Percentiles rank a stretch among this genome's conserved stretches.
These are phyloP conservation scores for Leishmania tarentolae DNA, from an alignment of 208 protist species.

Conservation along the genomic window DNA sequence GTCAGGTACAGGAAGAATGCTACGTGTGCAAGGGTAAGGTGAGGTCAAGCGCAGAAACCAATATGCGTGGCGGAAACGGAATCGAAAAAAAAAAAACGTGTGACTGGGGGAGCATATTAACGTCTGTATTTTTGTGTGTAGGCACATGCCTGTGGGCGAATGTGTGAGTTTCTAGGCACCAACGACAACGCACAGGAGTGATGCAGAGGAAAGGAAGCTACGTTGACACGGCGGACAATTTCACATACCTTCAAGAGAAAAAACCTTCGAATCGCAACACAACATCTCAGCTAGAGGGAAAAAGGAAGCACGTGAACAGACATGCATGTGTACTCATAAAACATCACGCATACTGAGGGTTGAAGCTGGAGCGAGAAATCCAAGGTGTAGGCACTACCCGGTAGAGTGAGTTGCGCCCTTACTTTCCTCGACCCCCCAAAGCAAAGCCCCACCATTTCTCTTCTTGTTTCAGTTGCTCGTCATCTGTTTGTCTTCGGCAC, in stretches of 20 bases:
- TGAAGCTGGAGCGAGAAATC: neutral
- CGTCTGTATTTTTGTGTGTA: no score
- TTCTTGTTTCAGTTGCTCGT: neutral
- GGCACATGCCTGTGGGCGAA: neutral
- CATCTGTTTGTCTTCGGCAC: neutral
- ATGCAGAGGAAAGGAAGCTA: slow-evolving; percentile 5
- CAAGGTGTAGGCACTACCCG: neutral
- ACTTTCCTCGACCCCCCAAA: neutral
- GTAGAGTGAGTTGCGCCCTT: neutral
- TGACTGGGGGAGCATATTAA: neutral
- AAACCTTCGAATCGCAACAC: neutral
- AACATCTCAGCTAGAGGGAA: neutral
- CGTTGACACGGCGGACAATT: neutral
- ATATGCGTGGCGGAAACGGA: neutral
- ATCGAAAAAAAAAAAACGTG: no score
- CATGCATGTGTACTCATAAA: neutral
- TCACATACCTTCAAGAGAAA: neutral
- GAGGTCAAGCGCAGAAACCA: neutral
- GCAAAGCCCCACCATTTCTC: neutral
- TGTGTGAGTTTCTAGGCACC: neutral
- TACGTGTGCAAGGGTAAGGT: neutral
- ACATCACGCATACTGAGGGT: neutral
- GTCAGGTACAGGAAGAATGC: neutral
- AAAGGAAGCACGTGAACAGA: neutral
- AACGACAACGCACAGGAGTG: slow-evolving; percentile 13